Evolutionary conservation across 371 early-diverging fungal genomes (phyloP), one percentile per base, ranked within the genome.

Genomic region (Syncephalastrum racemosum): DNA sequence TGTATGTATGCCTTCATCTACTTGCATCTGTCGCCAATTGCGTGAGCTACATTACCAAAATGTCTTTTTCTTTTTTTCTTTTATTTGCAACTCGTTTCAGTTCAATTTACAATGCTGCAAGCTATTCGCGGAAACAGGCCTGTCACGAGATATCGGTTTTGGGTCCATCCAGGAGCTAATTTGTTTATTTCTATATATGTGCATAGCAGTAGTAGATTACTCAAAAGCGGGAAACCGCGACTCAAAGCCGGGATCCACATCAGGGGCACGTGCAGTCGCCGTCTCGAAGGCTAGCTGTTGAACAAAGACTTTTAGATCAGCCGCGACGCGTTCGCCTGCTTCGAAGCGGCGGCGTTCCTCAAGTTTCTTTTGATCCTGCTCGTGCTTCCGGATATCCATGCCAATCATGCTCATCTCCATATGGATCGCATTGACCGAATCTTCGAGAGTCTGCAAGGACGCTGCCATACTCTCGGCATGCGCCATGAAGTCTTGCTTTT

Each of bases 341-440:
- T 75, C 79, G 55, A 78, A 78, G 10, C 70, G 64, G 18, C 47
- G 69, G 10, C 71, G 64, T 44, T 78, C 79, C 50, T 75, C 73
- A 48, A 77, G 66, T 51, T 59, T 68, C 62, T 70, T 67, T 56
- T 73, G 71, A 55, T 78, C 75, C 39, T 68, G 62, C 41, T 68
- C 64, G 43, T 75, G 75, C 24, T 75, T 75, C 48, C 70, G 24
- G 40, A 75, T 73, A 59, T 78, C 79, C 23, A 78, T 53, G 0
- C 79, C 79, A 47, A 78, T 67, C 54, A 78, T 61, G 46, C 73
- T 78, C 12, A 64, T 75, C 40, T 79, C 79, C 60, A 71, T 66
- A 25, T 68, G 71, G 14, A 77, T 60, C 12, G 66, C 55, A 20
- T 66, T 59, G 40, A 82, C 60, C 4, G 71, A 45, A 20, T 77